phyloP scores from a whole-genome alignment of 2,329 filamentous ascomycete species.

The Colletotrichum navitas region DNA sequence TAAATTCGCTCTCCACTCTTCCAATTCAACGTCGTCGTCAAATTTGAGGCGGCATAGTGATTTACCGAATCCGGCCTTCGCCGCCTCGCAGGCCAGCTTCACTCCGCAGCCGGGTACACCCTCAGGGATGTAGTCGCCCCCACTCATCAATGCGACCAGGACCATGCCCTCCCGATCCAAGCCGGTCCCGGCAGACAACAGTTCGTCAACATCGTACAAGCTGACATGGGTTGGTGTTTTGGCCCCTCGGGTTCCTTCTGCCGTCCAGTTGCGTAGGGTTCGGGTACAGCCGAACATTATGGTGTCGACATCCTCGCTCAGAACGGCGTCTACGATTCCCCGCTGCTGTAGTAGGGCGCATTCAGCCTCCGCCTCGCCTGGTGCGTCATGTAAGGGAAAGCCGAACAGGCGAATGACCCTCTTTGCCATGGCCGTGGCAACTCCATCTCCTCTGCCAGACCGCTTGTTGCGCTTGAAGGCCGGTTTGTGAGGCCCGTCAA shows the following conservation, averaged over 20 bases:
- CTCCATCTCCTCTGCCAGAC: constrained; percentile 72
- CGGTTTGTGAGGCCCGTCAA: constrained; percentile 88
- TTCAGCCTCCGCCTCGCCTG: constrained; percentile 95
- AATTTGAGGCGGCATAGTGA: constrained; percentile 76
- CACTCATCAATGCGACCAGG: constrained; percentile 92
- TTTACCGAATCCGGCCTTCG: constrained; percentile 86
- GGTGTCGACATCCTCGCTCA: constrained; percentile 97
- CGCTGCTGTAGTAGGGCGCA: constrained; percentile 87
- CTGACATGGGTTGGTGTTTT: constrained; percentile 87
- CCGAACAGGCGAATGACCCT: constrained; percentile 87
- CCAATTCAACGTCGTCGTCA: constrained; percentile 70
- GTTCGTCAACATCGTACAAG: constrained; percentile 75
- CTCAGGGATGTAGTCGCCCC: constrained; percentile 91
- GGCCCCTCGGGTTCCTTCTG: constrained; percentile 73
- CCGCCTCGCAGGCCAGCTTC: constrained; percentile 90
- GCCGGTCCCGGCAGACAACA: constrained; percentile 60
- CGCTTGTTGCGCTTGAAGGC: constrained; percentile 89
- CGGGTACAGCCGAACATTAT: constrained; percentile 93
- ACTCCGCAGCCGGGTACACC: constrained; percentile 90
- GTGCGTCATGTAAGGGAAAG: constrained; percentile 86
- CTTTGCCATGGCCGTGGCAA: constrained; percentile 83
- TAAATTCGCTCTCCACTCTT: constrained; percentile 78
- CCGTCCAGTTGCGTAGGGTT: constrained; percentile 86
- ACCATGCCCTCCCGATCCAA: constrained; percentile 92
- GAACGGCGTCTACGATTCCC: constrained; percentile 89